Evolutionary conservation across 345 rosid genomes (phyloP), one percentile per base, ranked within the genome.

Genomic region (Arabidopsis suecica): DNA sequence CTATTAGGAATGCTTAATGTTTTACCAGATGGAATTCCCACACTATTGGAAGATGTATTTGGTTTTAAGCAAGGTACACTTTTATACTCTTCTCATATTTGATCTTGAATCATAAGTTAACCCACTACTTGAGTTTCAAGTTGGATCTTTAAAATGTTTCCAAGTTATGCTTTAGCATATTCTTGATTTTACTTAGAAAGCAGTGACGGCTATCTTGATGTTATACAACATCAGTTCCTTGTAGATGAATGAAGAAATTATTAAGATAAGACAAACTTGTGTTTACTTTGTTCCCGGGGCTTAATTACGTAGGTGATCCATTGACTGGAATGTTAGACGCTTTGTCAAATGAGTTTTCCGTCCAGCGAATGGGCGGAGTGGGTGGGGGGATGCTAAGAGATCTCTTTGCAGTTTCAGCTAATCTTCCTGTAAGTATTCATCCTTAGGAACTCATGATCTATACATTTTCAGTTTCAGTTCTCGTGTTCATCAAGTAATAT

Each of bases 1-100:
- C 69, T 86, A 5, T 34, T 78, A 34, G 76, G 85, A 64, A 45
- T 84, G 51, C 58, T 88, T 41, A 83, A 83, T 72, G 68, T 76
- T 45, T 69, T 80, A 63, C 89, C 85, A 28, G 78, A 78, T 69
- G 73, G 61, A 28, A 62, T 72, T 59, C 84, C 81, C 18, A 77
- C 84, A 59, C 58, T 69, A 10, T 9, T 83, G 68, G 77, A 83
- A 44, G 70, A 60, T 34, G 40, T 84, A 10, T 78, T 88, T 33
- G 78, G 88, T 53, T 67, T 78, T 5, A 72, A 77, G 62, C 61
- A 82, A 75, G 86, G 90, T 84, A 53, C 7, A 28, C 23, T 14
- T 25, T 18, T 73, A 1, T 40, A 18, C 44, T 55, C 63, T 70
- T 66, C 50, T 61, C 65, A 28, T 20, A 32, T 67, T 56, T 20